Evolutionary conservation across 2,329 filamentous ascomycete genomes (phyloP).

Genomic region (Xylariales sp.): DNA sequence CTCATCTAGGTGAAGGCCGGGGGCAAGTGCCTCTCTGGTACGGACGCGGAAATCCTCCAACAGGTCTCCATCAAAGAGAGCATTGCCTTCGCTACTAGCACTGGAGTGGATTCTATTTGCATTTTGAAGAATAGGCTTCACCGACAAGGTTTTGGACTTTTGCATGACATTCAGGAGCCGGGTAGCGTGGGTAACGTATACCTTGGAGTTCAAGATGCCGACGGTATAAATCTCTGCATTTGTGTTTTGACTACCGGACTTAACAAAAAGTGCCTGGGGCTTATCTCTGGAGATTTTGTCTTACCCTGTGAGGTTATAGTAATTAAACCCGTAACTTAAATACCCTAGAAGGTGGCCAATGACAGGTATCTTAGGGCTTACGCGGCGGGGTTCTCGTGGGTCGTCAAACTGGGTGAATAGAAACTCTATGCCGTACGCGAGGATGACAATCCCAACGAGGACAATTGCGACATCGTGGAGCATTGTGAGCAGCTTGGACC

Average conservation of each 20-base stretch:
- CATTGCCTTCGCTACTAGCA: no score
- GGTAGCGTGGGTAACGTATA: conserved; percentile 5
- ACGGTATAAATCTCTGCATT: conserved; percentile 5
- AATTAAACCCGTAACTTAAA: not conserved
- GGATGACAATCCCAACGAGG: not conserved
- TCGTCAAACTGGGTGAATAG: not conserved
- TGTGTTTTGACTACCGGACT: not conserved
- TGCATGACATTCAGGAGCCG: conserved; percentile 6
- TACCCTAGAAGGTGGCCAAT: conserved; percentile 5
- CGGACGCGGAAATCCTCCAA: no score
- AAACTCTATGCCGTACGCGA: conserved; percentile 1
- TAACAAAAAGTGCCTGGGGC: not conserved
- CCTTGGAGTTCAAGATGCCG: conserved; percentile 6
- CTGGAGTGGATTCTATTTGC: not conserved
- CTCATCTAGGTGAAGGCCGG: conserved; percentile 3
- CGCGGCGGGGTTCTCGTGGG: conserved; percentile 3
- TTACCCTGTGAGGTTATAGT: conserved; percentile 2
- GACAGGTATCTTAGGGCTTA: conserved; percentile 2
- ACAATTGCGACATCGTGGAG: not conserved
- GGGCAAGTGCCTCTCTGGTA: no score
- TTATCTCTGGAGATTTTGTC: not conserved
- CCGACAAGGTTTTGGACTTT: conserved; percentile 7
- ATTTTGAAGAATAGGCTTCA: conserved; percentile 5
- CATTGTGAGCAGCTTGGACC: conserved; percentile 3
- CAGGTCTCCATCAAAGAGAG: no score